A percentile compares a stretch with the other conserved stretches of the same genome.
Evolutionary conservation across 179 eudicot genomes (phyloP).

Genomic region (Drosera spatulata): DNA sequence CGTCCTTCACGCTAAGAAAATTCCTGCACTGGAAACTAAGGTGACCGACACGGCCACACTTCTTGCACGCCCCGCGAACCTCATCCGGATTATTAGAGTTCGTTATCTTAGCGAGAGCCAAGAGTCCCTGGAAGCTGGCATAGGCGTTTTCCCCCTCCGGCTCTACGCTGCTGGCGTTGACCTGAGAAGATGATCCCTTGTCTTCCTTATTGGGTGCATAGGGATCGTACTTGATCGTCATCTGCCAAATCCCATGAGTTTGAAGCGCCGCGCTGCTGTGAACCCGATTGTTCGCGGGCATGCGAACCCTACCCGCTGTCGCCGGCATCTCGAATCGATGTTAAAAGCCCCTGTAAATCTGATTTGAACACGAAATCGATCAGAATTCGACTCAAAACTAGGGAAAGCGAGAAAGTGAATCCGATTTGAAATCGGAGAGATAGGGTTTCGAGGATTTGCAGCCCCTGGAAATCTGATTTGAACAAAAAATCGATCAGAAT

Average conservation of each 20-base stretch:
- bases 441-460: too few relatives aligned
- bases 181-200: conserved; percentile 31
- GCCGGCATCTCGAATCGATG: conserved; percentile 70
- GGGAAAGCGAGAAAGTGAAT: too few relatives aligned
- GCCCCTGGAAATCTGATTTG: too few relatives aligned
- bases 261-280: conserved; percentile 98
- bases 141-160: conserved; percentile 71
- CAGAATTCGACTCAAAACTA: too few relatives aligned
- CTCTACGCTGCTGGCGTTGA: conserved; percentile 22
- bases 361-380: too few relatives aligned
- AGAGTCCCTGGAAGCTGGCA: conserved; percentile 77
- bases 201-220: conserved; percentile 88
- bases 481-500: too few relatives aligned
- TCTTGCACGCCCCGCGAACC: conserved; percentile 93
- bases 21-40: conserved; percentile 88
- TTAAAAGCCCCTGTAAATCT: conserved; percentile 11
- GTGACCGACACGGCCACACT: conserved; percentile 92
- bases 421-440: too few relatives aligned
- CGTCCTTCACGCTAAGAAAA: conserved; percentile 73
- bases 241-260: conserved; percentile 97
- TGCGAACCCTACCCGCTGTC: conserved; percentile 98
- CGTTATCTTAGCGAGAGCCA: conserved; percentile 74
- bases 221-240: conserved; percentile 91
- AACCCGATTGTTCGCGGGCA: conserved; percentile 97
- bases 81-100: conserved; percentile 52